Conservation (phyloP, 2,329 filamentous ascomycete genomes). For the Raffaelea arxii region DNA sequence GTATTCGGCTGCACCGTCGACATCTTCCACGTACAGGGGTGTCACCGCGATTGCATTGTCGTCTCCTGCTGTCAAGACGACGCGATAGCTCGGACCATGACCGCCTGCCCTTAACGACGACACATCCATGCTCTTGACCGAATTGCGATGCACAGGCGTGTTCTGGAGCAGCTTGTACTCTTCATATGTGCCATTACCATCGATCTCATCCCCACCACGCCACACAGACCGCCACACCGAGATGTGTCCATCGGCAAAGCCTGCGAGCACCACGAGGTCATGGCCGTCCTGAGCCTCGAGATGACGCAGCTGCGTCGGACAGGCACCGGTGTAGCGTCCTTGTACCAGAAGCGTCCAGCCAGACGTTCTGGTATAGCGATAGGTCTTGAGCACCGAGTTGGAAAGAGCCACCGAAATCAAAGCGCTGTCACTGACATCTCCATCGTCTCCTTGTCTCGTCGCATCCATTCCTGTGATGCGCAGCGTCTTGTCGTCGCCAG, state of each 20-base stretch:
- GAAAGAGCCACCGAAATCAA: constrained; percentile 68
- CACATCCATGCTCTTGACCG: constrained; percentile 58
- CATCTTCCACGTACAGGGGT: constrained; percentile 28
- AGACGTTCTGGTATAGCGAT: constrained; percentile 31
- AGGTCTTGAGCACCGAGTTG: constrained; percentile 66
- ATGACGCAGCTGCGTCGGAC: constrained; percentile 57
- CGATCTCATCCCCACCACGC: not conserved
- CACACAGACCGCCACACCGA: constrained; percentile 42
- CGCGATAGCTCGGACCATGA: constrained; percentile 14
- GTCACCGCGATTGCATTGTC: constrained; percentile 66
- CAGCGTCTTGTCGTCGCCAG: constrained; percentile 49
- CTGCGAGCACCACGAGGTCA: constrained; percentile 45
- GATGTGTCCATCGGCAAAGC: constrained; percentile 73
- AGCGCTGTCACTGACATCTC: constrained; percentile 24
- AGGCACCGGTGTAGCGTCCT: constrained; percentile 60
- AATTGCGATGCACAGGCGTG: constrained; percentile 56
- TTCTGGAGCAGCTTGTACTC: constrained; percentile 12
- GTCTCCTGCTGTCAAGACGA: constrained; percentile 72
- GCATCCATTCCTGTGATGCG: constrained; percentile 49
- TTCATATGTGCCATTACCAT: constrained; percentile 14
- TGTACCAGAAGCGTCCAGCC: constrained; percentile 41
- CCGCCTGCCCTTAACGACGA: not conserved
- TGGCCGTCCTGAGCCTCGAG: constrained; percentile 20
- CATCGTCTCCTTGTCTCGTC: too few relatives aligned
- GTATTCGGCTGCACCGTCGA: constrained; percentile 4